Conservation (phyloP, 1,139 yeast species). For the Hyphopichia wangnamkhiaoensis region DNA sequence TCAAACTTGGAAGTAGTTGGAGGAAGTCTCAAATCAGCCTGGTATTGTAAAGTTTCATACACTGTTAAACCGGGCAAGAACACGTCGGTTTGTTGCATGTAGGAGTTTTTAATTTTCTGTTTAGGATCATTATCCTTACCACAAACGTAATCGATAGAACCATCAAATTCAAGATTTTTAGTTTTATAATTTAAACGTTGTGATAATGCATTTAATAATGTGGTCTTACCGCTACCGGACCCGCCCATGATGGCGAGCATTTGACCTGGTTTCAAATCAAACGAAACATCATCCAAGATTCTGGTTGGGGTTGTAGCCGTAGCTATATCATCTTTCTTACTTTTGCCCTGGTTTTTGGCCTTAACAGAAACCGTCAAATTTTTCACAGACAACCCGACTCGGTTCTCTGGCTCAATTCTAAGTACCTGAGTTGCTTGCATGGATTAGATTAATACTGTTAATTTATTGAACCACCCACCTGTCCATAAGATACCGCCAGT, state of each 20-base stretch:
- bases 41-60: slow-evolving; percentile 65
- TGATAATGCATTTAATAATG: slow-evolving; percentile 72
- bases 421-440: not conserved
- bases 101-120: slow-evolving; percentile 52
- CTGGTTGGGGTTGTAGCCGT: slow-evolving; percentile 8
- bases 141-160: slow-evolving; percentile 23
- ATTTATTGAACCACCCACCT: too few relatives aligned
- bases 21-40: slow-evolving; percentile 67
- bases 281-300: slow-evolving; percentile 48
- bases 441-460: too few relatives aligned
- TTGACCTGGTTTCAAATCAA: slow-evolving; percentile 54
- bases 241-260: slow-evolving; percentile 79
- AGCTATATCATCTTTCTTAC: slow-evolving; percentile 2
- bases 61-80: slow-evolving; percentile 72
- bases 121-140: slow-evolving; percentile 11
- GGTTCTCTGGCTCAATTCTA: slow-evolving; percentile 18
- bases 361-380: slow-evolving; percentile 33
- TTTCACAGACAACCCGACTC: slow-evolving; percentile 32
- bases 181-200: slow-evolving; percentile 48
- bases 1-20: slow-evolving; percentile 40
- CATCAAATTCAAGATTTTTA: slow-evolving; percentile 32
- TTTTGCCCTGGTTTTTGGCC: slow-evolving; percentile 1
- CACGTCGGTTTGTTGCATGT: slow-evolving; percentile 76
- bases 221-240: slow-evolving; percentile 86
- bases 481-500: too few relatives aligned